These are phyloP conservation scores for Rhodotorula sp. DNA, from an alignment of 1,284 basidiomycete species.

Conservation along the genomic window DNA sequence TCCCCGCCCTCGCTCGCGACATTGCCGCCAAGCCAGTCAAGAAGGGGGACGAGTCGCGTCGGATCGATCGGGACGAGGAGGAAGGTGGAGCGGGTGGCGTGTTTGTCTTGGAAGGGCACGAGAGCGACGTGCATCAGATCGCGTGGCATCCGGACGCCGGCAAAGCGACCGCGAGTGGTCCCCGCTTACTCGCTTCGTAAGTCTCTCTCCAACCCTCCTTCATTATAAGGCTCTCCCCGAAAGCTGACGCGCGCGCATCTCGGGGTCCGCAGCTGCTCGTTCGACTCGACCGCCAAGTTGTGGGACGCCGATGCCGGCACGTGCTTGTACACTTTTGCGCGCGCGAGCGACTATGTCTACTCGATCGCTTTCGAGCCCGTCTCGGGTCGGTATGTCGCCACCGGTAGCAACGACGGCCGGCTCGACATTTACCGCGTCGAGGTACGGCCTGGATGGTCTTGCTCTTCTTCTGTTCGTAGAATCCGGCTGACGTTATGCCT, in stretches of 20 bases:
- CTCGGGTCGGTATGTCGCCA: constrained; percentile 41
- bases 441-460: background rate
- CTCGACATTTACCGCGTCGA: constrained; percentile 41
- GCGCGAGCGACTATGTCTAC: constrained; percentile 43
- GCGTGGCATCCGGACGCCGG: constrained; percentile 64
- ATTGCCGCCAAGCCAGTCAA: constrained; percentile 33
- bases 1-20: constrained; percentile 51
- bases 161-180: constrained; percentile 58
- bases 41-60: constrained; percentile 26
- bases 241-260: background rate
- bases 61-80: constrained; percentile 30
- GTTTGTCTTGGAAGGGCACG: constrained; percentile 56
- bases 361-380: constrained; percentile 41
- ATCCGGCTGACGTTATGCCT: background rate
- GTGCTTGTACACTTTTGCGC: constrained; percentile 64
- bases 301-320: constrained; percentile 74
- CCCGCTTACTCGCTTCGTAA: constrained; percentile 62
- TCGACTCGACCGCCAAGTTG: constrained; percentile 69
- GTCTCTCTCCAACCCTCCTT: constrained; percentile 43
- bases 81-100: constrained; percentile 29
- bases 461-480: background rate
- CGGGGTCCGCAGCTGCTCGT: constrained; percentile 60
- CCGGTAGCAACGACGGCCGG: constrained; percentile 42
- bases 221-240: background rate
- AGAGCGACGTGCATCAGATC: constrained; percentile 64